Base-by-base conservation (phyloP, 2,329 filamentous ascomycete genomes). In the Claviceps maximensis region DNA sequence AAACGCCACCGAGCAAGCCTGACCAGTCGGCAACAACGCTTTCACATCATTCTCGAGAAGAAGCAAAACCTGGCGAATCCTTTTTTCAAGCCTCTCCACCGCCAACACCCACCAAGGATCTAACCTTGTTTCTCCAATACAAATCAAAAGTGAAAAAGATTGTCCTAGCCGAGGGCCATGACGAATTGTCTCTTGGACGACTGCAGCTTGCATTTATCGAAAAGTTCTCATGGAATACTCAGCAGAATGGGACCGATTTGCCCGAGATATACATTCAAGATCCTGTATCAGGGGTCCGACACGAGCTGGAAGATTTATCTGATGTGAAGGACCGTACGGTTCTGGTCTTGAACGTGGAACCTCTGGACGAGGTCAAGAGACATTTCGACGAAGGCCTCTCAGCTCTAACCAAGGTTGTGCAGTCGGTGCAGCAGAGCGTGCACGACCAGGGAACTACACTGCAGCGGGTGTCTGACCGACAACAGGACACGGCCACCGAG, bases 261-360 rank as follows among this genome's bases (percentile, higher is more conserved):
- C 93, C 93, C 0, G 93, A 98, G 61, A 97, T 98, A 17, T 96
- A 98, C 66, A 93, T 98, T 17, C 93, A 98, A 67, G 93, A 98
- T 65, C 86, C 90, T 0, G 79, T 96, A 2, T 97, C 93, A 9
- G 93, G 93, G 0, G 87, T 98, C n/a, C 85, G 93, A 17, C 91
- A 98, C 66, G 93, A 98, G 70, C 73, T 98, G 25, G 93, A 98
- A 66, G 93, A 98, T 64, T 74, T 98, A 31, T 80, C 76, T 19
- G 93, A 98, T 64, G 87, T 98, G 62, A 96, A 95, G 69, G 93
- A 98, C 66, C 82, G 91, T 31, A 89, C 89, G 1, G 93, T 98
- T 1, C 75, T 98, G n/a, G 94, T 93, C 0, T 74, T 98, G 44
- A 98, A 98, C 60, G 79, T 97, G 1, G 93, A 98, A 64, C 80